phyloP scores from a whole-genome alignment of 2,329 filamentous ascomycete species.

The Dactylellina haptotyla region DNA sequence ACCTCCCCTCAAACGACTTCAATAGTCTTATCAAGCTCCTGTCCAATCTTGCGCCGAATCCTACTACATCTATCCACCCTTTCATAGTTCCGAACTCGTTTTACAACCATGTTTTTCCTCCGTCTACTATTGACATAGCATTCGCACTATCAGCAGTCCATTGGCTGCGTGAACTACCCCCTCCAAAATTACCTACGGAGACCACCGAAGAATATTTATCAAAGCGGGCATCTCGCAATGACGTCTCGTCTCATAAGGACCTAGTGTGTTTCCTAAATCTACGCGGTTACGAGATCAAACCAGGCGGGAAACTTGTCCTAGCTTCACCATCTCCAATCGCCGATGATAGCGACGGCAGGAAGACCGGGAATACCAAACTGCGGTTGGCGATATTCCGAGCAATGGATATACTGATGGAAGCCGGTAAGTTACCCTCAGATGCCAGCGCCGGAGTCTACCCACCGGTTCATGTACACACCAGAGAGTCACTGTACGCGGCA shows the following conservation, averaged over 20 bases:
- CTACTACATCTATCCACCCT: conserved; percentile 14
- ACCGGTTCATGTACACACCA: conserved; percentile 15
- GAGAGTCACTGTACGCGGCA: conserved; percentile 2
- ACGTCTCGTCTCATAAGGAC: conserved; percentile 17
- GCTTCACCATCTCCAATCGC: conserved; percentile 16
- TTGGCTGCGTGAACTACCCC: conserved; percentile 28
- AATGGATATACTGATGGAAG: conserved; percentile 3
- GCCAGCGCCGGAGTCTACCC: conserved; percentile 14
- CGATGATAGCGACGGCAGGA: conserved; percentile 20
- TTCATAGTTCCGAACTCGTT: conserved; percentile 29
- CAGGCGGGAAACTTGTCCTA: conserved; percentile 30
- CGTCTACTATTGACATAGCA: conserved; percentile 23
- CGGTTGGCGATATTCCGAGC: conserved; percentile 10
- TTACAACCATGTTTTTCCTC: conserved; percentile 13
- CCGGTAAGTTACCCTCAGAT: conserved; percentile 5
- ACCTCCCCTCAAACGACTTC: conserved; percentile 48
- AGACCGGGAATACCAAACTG: conserved; percentile 10
- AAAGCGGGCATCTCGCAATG: conserved; percentile 1
- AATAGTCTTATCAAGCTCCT: conserved; percentile 25
- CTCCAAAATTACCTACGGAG: conserved; percentile 1
- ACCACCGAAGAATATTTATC: conserved; percentile 16
- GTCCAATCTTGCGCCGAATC: not conserved
- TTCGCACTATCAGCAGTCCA: conserved; percentile 35
- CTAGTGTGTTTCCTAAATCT: conserved; percentile 23
- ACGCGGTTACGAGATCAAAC: conserved; percentile 21